Evolutionary conservation across 129 eudicot genomes (phyloP).

Genomic region (Flaveria trinervia): DNA sequence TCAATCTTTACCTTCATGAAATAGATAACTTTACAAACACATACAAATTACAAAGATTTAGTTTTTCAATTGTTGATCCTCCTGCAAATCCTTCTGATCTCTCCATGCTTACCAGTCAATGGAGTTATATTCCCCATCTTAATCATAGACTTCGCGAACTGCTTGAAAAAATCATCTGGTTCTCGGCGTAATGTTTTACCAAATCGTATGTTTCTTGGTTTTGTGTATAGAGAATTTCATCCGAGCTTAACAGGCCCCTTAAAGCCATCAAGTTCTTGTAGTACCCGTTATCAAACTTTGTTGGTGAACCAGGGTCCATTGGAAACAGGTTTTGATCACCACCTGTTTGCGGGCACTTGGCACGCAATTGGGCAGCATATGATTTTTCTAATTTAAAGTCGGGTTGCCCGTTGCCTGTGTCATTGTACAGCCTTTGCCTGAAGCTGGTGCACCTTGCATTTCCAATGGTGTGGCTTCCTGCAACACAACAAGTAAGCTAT

Average conservation of each 20-base stretch:
- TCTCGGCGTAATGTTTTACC: slow-evolving; percentile 68
- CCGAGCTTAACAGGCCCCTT: slow-evolving; percentile 81
- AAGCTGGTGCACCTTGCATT: slow-evolving; percentile 80
- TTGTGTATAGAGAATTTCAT: slow-evolving; percentile 72
- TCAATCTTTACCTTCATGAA: slow-evolving; percentile 18
- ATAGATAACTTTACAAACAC: slow-evolving; percentile 23
- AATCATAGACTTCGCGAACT: slow-evolving; percentile 83
- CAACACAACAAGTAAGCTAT: not conserved
- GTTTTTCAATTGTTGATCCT: slow-evolving; percentile 49
- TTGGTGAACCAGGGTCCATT: slow-evolving; percentile 65
- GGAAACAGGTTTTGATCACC: slow-evolving; percentile 80
- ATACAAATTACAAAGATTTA: slow-evolving; percentile 6
- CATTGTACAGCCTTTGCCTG: slow-evolving; percentile 92
- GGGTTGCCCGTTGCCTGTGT: slow-evolving; percentile 62
- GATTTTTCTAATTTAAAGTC: slow-evolving; percentile 57
- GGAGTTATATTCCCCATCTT: slow-evolving; percentile 92
- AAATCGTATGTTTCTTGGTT: slow-evolving; percentile 52
- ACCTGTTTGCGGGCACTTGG: slow-evolving; percentile 72
- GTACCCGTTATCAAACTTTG: slow-evolving; percentile 74
- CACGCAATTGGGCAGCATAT: slow-evolving; percentile 60
- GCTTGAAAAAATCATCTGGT: slow-evolving; percentile 67
- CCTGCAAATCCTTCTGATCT: slow-evolving; percentile 79
- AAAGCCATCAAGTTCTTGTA: slow-evolving; percentile 73
- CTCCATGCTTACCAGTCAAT: slow-evolving; percentile 73
- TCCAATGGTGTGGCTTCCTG: slow-evolving; percentile 95